Evolutionary conservation across 2,329 filamentous ascomycete species (phyloP), one percentile per base, ranked within the genome.

Genomic region (Zalaria sp.): DNA sequence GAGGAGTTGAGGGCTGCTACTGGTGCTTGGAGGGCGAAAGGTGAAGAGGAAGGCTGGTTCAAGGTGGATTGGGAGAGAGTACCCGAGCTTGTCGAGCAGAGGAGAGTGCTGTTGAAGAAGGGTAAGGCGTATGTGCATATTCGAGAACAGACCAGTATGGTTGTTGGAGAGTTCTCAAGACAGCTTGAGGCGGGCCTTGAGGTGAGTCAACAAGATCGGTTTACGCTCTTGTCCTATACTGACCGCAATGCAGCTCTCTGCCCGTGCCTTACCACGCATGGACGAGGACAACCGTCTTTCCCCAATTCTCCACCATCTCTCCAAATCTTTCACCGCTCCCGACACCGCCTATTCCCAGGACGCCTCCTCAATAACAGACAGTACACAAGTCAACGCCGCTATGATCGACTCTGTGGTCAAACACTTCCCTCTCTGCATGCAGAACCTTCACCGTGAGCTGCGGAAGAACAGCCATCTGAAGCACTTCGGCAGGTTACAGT

Each of bases 31-130:
- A 66, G 59, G 45, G 55, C 56, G 36, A 48, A 54, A 25, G 62
- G 69, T 4, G 86, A 94, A 10, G 85, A 94, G 35, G 85, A 91
- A 53, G 78, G 69, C 26, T 98, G 86, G 81, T 93, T 93, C 70
- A 96, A 95, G 65, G 86, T 96, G 1, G 86, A 95, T 54, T 98
- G 89, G 87, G 83, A 87, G 57, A 76, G 79, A 29, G 91, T 98
- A 1, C 86, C 89, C 0, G 89, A 96, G 46, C 65, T 98, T 32
- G 79, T 98, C 1, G 88, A 95, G 62, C 65, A 73, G 38, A 72
- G 89, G 39, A 73, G 75, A 40, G 84, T 93, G 1, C 79, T 91
- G 42, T 49, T 96, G 49, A 81, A 73, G 51, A 77, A 66, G 27
- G 91, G 91, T 3, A 91, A 86, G 60, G 91, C 91, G 1, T 98